These are phyloP conservation scores for Sindora glabra DNA, from an alignment of 306 rosid genomes.

Conservation along the genomic window DNA sequence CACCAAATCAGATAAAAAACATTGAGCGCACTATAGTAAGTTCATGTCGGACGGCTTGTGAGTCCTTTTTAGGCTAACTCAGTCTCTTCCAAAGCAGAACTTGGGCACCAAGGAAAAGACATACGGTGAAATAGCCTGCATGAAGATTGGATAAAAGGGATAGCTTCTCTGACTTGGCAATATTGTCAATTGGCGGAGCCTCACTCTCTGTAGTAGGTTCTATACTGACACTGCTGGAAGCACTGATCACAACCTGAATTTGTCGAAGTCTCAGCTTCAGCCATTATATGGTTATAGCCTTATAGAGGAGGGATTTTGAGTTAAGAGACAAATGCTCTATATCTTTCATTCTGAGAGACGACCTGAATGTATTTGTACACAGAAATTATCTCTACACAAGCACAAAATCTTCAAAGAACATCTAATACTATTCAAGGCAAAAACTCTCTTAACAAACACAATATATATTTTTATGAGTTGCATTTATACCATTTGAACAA, in stretches of 20 bases:
- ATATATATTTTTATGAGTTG: no score
- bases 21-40: slow-evolving; percentile 23
- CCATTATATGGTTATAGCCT: slow-evolving; percentile 1
- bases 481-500: no score
- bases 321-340: background rate
- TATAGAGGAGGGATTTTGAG: background rate
- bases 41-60: slow-evolving; percentile 18
- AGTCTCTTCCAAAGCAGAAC: slow-evolving; percentile 43
- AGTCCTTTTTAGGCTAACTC: slow-evolving; percentile 22
- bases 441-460: no score
- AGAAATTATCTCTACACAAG: no score
- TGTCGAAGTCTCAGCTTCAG: background rate
- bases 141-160: slow-evolving; percentile 27
- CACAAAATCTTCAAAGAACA: no score
- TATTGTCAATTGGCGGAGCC: background rate
- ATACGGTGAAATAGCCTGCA: slow-evolving; percentile 41
- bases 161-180: slow-evolving; percentile 5
- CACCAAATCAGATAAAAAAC: slow-evolving; percentile 35
- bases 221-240: background rate
- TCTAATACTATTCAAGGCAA: no score
- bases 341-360: no score
- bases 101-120: slow-evolving; percentile 44
- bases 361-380: no score
- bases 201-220: background rate
- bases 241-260: slow-evolving; percentile 14